Evolutionary conservation across 2,329 filamentous ascomycete genomes (phyloP).

Genomic region (Xylaria sp.): DNA sequence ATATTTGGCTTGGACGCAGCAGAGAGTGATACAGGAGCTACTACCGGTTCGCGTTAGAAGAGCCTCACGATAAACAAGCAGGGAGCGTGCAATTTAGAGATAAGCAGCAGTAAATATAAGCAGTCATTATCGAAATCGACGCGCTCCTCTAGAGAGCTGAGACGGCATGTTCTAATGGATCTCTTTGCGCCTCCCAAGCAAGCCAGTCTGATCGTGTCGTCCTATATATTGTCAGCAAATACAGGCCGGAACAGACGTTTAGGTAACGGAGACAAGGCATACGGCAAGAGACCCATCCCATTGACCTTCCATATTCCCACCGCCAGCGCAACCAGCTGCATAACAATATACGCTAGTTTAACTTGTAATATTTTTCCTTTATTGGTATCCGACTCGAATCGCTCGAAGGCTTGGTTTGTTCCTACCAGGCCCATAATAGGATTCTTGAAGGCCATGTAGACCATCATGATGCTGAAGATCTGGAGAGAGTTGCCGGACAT

Average conservation of each 20-base stretch:
- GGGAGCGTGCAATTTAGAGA: neutral
- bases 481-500: conserved; percentile 99
- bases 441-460: conserved; percentile 98
- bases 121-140: neutral
- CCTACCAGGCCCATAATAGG: conserved; percentile 85
- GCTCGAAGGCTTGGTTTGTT: conserved; percentile 89
- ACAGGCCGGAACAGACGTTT: neutral
- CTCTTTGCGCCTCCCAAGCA: conserved; percentile 87
- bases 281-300: conserved; percentile 93
- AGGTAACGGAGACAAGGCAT: conserved; percentile 54
- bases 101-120: conserved; percentile 8
- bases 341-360: conserved; percentile 87
- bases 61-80: conserved; percentile 1
- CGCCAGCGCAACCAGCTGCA: conserved; percentile 84
- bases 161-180: conserved; percentile 73
- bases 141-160: conserved; percentile 62
- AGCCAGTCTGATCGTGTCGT: conserved; percentile 98
- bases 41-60: conserved; percentile 33
- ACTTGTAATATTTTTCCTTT: conserved; percentile 78
- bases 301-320: conserved; percentile 97
- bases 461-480: conserved; percentile 99
- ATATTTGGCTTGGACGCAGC: neutral
- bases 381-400: conserved; percentile 87
- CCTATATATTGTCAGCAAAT: conserved; percentile 59
- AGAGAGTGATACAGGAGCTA: conserved; percentile 36